Evolutionary conservation across 2,329 filamentous ascomycete genomes (phyloP).

Genomic region (Torrubiella hemipterigena): DNA sequence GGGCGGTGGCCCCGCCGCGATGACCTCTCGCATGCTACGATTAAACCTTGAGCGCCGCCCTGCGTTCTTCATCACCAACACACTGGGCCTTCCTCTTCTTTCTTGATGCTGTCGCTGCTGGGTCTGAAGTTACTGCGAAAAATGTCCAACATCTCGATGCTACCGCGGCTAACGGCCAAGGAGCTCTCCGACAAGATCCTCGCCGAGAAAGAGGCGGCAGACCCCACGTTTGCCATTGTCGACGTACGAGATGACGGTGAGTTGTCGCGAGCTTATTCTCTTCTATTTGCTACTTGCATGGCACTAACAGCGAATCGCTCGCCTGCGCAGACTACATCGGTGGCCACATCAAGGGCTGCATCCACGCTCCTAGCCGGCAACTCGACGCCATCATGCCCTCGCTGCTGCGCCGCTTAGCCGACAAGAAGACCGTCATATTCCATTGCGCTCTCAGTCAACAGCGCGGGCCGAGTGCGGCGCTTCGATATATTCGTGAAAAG

Average conservation of each 20-base stretch:
- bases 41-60: too few relatives aligned
- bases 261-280: conserved; percentile 14
- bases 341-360: conserved; percentile 71
- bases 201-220: conserved; percentile 26
- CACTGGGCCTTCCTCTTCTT: too few relatives aligned
- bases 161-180: conserved; percentile 57
- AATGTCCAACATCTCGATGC: conserved; percentile 45
- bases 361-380: conserved; percentile 60
- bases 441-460: conserved; percentile 91
- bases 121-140: too few relatives aligned
- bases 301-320: not conserved
- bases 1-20: too few relatives aligned
- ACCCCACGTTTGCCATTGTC: conserved; percentile 55
- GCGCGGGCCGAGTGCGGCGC: conserved; percentile 72
- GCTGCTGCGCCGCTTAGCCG: conserved; percentile 63
- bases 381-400: conserved; percentile 71
- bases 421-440: conserved; percentile 79
- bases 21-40: too few relatives aligned
- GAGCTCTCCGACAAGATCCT: conserved; percentile 56
- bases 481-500: conserved; percentile 65
- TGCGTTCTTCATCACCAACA: too few relatives aligned
- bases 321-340: conserved; percentile 62
- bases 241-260: conserved; percentile 79
- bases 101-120: too few relatives aligned
- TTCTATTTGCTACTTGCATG: not conserved